Evolutionary conservation across 2,329 filamentous ascomycete genomes (phyloP), one percentile per base, ranked within the genome.

Genomic region (Cylindrodendrum hubeiense): DNA sequence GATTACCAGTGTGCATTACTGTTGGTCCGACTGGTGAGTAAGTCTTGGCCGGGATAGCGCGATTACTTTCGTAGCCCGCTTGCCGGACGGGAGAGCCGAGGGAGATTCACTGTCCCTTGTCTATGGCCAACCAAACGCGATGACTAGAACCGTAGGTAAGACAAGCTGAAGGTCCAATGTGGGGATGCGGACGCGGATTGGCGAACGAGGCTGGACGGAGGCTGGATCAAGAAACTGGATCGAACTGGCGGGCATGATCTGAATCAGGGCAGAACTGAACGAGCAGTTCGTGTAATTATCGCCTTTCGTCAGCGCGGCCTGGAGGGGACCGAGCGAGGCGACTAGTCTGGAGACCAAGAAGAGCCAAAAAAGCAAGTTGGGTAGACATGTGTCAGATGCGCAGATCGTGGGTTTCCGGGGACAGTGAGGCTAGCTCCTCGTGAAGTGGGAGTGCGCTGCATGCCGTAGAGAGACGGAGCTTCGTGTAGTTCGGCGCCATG

Each of bases 1-100:
- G 49, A 30, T 65, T 69, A 52, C 66, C 63, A 71, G 67, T 34
- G 44, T 15, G 28, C 39, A 49, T 15, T 50, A 50, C 33, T 54
- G 33, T 34, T 39, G 52, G 26, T 51, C 50, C 5, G 21, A 30
- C 39, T 47, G 47, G 46, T 30, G 41, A 46, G 43, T n/a, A n/a
- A 19, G 22, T 30, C 44, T 22, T 24, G 37, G 34, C 22, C 13
- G 21, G 22, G 49, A 53, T 37, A 28, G 28, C 39, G 39, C 37
- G n/a, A 30, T 53, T n/a, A 39, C 47, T 63, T 24, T 49, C 26
- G 24, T 8, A 55, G 43, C 21, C 58, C 59, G 61, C 15, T 39
- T 39, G 12, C 39, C 19, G 47, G 24, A 34, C 30, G 13, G 10
- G 34, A 56, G 39, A 46, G 8, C n/a, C n/a, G 51, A 24, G 43